phyloP scores from a whole-genome alignment of 352 stramenopile species.

The Globisporangium canariense region DNA sequence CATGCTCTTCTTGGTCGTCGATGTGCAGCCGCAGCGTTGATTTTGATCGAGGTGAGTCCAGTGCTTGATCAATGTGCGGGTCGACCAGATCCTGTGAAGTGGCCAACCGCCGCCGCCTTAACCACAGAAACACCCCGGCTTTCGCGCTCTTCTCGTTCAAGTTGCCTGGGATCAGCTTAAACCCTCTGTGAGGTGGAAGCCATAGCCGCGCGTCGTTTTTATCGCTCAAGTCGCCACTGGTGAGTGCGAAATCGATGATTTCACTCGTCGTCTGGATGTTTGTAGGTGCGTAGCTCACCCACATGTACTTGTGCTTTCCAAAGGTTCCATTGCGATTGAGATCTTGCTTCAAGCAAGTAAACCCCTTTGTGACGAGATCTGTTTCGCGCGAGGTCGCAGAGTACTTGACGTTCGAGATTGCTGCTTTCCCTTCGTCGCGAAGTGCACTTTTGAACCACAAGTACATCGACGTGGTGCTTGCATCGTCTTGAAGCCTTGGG shows the following conservation, averaged over 20 bases:
- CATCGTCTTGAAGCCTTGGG: conserved; percentile 51
- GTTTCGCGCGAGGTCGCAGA: conserved; percentile 55
- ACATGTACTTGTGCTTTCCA: conserved; percentile 77
- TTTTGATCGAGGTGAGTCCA: conserved; percentile 40
- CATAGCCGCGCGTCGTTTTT: conserved; percentile 61
- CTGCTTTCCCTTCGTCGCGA: conserved; percentile 59
- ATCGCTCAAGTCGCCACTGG: conserved; percentile 61
- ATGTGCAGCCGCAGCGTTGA: conserved; percentile 47
- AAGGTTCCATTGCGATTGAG: conserved; percentile 59
- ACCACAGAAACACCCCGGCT: conserved; percentile 63
- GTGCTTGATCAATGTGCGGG: conserved; percentile 26
- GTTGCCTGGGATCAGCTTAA: conserved; percentile 67
- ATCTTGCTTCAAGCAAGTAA: conserved; percentile 73
- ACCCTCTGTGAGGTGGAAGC: conserved; percentile 66
- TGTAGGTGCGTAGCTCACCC: conserved; percentile 52
- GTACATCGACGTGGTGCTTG: conserved; percentile 32
- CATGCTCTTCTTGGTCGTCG: conserved; percentile 66
- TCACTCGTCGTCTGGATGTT: conserved; percentile 50
- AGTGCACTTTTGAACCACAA: conserved; percentile 59
- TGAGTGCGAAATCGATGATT: conserved; percentile 63
- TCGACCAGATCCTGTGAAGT: conserved; percentile 55
- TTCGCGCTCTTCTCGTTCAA: conserved; percentile 63
- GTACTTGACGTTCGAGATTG: conserved; percentile 70
- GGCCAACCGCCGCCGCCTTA: conserved; percentile 36
- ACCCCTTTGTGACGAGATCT: conserved; percentile 71